Evolutionary conservation across 1,139 yeast species (phyloP).

Genomic region (Hansenula lynferdii): DNA sequence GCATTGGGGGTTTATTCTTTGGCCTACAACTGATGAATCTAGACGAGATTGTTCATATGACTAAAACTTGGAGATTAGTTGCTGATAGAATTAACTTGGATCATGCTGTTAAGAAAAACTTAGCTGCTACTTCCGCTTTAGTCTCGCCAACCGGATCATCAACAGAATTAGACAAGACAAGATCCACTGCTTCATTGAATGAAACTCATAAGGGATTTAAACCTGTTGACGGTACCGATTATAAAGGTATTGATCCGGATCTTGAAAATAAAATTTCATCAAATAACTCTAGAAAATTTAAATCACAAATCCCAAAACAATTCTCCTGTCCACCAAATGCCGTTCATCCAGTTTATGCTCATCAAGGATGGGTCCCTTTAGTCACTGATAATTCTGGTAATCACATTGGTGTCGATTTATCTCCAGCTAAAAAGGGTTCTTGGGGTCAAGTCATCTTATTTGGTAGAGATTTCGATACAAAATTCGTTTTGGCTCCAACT

Average conservation of each 20-base stretch:
- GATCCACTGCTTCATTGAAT: slow-evolving; percentile 13
- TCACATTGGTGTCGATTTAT: slow-evolving; percentile 82
- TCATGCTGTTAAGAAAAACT: slow-evolving; percentile 8
- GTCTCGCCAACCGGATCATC: slow-evolving; percentile 22
- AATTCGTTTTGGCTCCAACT: slow-evolving; percentile 68
- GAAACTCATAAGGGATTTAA: slow-evolving; percentile 13
- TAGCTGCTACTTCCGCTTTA: slow-evolving; percentile 13
- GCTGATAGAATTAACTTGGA: slow-evolving; percentile 39
- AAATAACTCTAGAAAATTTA: slow-evolving; percentile 23
- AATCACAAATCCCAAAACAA: slow-evolving; percentile 50
- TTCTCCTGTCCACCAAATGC: slow-evolving; percentile 69
- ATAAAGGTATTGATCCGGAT: slow-evolving; percentile 19
- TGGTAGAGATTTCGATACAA: slow-evolving; percentile 87
- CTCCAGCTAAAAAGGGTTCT: slow-evolving; percentile 72
- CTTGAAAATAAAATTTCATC: slow-evolving; percentile 24
- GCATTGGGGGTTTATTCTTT: slow-evolving; percentile 56
- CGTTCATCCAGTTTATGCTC: slow-evolving; percentile 72
- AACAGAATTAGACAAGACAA: slow-evolving; percentile 9
- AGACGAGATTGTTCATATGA: slow-evolving; percentile 59
- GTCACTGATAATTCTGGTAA: slow-evolving; percentile 87
- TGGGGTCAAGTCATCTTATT: slow-evolving; percentile 85
- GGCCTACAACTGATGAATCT: slow-evolving; percentile 62
- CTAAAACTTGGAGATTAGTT: slow-evolving; percentile 66
- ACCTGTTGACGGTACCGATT: slow-evolving; percentile 24
- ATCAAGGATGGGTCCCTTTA: slow-evolving; percentile 87